A percentile compares a stretch with the other conserved stretches of the same genome.
These are phyloP conservation scores for Allomyces javanicus DNA, from an alignment of 192 early-diverging fungal species.

Conservation along the genomic window DNA sequence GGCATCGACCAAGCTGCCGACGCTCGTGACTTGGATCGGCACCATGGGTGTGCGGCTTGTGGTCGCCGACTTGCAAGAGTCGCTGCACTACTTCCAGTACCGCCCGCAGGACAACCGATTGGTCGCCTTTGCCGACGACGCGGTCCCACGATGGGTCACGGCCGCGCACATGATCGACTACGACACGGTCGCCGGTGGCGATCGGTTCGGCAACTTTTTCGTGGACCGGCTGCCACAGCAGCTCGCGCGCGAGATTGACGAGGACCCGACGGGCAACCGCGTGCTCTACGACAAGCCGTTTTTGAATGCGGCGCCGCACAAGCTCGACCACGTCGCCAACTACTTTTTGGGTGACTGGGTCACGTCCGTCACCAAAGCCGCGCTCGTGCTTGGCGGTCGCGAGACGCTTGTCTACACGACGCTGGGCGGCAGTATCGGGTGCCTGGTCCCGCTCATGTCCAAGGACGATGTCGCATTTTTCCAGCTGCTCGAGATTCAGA, in stretches of 20 bases:
- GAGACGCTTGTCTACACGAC: constrained; percentile 74
- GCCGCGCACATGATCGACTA: constrained; percentile 65
- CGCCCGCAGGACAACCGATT: constrained; percentile 55
- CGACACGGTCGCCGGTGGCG: constrained; percentile 76
- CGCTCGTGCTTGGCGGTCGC: constrained; percentile 67
- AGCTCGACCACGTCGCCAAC: constrained; percentile 49
- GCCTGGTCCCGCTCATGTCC: constrained; percentile 66
- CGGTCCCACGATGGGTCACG: constrained; percentile 70
- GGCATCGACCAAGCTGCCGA: constrained; percentile 9
- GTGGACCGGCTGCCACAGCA: constrained; percentile 47
- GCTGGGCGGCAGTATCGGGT: constrained; percentile 63
- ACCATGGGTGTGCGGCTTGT: constrained; percentile 60
- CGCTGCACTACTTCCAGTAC: constrained; percentile 58
- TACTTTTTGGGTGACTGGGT: constrained; percentile 77
- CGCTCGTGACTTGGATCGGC: constrained; percentile 19
- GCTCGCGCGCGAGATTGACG: constrained; percentile 52
- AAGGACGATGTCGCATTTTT: constrained; percentile 88
- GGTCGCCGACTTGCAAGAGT: constrained; percentile 73
- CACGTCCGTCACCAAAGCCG: constrained; percentile 55
- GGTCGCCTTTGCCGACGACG: constrained; percentile 81
- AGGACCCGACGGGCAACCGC: constrained; percentile 68
- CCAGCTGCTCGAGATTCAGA: constrained; percentile 71
- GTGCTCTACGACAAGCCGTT: constrained; percentile 61
- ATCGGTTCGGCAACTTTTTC: constrained; percentile 94
- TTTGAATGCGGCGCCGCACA: constrained; percentile 68